A percentile compares a stretch with the other conserved stretches of the same genome.
These are phyloP conservation scores for Skeletonema menzelii DNA, from an alignment of 108 stramenopile species.

Conservation along the genomic window DNA sequence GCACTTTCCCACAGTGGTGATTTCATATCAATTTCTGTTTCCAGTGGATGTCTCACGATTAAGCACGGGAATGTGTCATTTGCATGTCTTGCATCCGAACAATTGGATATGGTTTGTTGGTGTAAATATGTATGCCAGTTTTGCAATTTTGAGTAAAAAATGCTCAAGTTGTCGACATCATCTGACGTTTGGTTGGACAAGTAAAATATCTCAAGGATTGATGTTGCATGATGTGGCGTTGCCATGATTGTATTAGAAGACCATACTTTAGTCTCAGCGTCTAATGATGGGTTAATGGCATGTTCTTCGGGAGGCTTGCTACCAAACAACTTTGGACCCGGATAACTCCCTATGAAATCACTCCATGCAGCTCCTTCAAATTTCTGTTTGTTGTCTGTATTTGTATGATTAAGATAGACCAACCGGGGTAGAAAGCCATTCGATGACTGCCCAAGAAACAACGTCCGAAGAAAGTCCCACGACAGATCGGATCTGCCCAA, in stretches of 20 bases:
- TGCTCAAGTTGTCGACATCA: slow-evolving; percentile 28
- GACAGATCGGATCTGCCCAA: slow-evolving; percentile 41
- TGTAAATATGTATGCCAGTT: slow-evolving; percentile 41
- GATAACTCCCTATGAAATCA: slow-evolving; percentile 33
- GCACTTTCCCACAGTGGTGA: slow-evolving; percentile 40
- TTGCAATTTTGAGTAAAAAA: slow-evolving; percentile 23
- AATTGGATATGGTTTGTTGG: slow-evolving; percentile 16
- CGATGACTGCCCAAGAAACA: slow-evolving; percentile 35
- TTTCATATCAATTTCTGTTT: slow-evolving; percentile 43
- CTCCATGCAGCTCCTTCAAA: slow-evolving; percentile 26
- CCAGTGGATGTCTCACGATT: slow-evolving; percentile 53
- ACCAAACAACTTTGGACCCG: slow-evolving; percentile 36
- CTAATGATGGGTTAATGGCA: background rate
- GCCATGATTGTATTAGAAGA: slow-evolving; percentile 41
- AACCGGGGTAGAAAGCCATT: slow-evolving; percentile 47
- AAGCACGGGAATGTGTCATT: slow-evolving; percentile 6
- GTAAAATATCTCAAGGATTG: slow-evolving; percentile 43
- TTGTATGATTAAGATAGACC: slow-evolving; percentile 33
- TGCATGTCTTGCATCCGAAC: background rate
- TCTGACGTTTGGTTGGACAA: slow-evolving; percentile 37
- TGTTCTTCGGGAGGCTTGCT: background rate
- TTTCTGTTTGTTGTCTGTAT: background rate
- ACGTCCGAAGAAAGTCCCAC: slow-evolving; percentile 38
- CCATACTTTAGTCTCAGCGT: slow-evolving; percentile 16
- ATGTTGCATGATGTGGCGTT: slow-evolving; percentile 39